Base-by-base conservation (phyloP, 2,329 filamentous ascomycete genomes). In the Lecanosticta acicola region DNA sequence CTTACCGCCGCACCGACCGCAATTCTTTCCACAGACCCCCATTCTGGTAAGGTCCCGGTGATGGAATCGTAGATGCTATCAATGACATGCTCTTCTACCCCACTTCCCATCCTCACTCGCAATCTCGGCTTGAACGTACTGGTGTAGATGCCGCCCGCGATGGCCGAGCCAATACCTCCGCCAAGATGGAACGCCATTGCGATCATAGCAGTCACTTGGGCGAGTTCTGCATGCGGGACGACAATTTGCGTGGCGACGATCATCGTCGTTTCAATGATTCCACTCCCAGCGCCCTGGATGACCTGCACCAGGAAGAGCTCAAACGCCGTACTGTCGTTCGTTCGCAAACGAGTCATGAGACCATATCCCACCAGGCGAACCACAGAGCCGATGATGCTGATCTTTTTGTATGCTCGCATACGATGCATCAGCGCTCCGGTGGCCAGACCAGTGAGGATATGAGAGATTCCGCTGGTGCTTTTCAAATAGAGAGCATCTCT, bases 71-170 rank as follows among this genome's bases (percentile, higher is more conserved):
- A 74, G 19, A 75, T 55, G 1, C 48, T 49, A 17, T 70, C 55
- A 18, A 75, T 64, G 8, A 64, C 47, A 1, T 54, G 50, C 10
- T 61, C 46, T 2, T 58, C 56, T 1, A 64, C 64, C 3, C 45
- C 46, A 0, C 54, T 41, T 7, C 69, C 69, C 4, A 76, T 55
- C 29, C 67, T 66, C 5, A 56, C 47, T 38, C 59, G 59, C 42
- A 75, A 53, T 4, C 62, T 58, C 3, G 59, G 46, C 24, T 67
- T 66, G 50, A 76, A 66, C 0, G 67, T 66, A n/a, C 66, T 67
- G 0, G 73, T 76, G 51, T 76, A 77, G 11, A 77, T 75, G 4
- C 68, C 71, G 3, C 73, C 73, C 2, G 73, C 71, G 19, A 71
- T 57, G 29, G 62, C 66, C 11, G 58, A 49, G 2, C 69, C 68